Base-by-base conservation (phyloP, 345 rosid genomes). In the Boechera retrofracta region DNA sequence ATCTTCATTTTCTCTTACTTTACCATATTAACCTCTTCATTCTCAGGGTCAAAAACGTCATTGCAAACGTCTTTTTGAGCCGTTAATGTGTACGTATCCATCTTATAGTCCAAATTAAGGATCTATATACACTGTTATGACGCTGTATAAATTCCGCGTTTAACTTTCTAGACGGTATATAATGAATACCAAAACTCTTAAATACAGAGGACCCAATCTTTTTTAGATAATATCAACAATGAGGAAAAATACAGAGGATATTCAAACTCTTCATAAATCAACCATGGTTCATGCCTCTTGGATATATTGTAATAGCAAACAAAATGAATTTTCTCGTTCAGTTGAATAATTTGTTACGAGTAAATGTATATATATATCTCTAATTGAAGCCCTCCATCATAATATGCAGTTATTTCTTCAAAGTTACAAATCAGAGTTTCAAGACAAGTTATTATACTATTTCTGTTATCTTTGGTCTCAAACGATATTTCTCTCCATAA, bases 41-140 rank as follows among this genome's bases (percentile, higher is more conserved):
- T 58, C 28, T 28, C 29, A 57, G 18, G 72, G 68, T 49, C 63
- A 72, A 41, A 64, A 65, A 28, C 66, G 71, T 77, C 76, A 44
- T 52, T n/a, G n/a, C 59, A 10, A n/a, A 67, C 55, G 36, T 76
- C 8, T 47, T 5, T 15, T 45, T 21, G 1, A 65, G 15, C 10
- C 39, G 26, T 65, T 64, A 64, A 52, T 54, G 47, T 64, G 55
- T 53, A 52, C 35, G 29, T 24, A 38, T 51, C 61, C 13, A 52
- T 67, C 31, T 10, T 9, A 8, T 0, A 18, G 21, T 66, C 71
- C 3, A 16, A 66, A 66, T 66, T 49, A 32, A 32, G 58, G 56
- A 64, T 64, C 12, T 44, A 42, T 13, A 38, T 13, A 18, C 65
- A 24, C 51, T 60, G 65, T 59, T n/a, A 59, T 33, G 28, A 33